Conservation (phyloP, 805 yeast genomes). For the Sugiyamaella americana region DNA sequence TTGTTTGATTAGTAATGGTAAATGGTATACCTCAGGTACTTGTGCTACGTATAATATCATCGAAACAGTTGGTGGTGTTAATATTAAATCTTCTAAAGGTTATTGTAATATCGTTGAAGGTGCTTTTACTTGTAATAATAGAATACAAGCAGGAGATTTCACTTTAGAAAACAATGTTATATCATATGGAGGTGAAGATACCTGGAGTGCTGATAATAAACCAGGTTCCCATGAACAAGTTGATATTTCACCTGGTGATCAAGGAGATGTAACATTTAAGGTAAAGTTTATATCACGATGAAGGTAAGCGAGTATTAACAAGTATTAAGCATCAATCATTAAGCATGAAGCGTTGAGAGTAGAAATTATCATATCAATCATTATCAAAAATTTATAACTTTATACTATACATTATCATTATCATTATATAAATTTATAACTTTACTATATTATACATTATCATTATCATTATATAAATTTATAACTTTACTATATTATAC, state of each 20-base stretch:
- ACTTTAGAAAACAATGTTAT: conserved; percentile 44
- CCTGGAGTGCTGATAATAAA: conserved; percentile 50
- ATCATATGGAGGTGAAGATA: conserved; percentile 54
- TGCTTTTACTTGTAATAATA: conserved; percentile 32
- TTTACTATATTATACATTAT: too few species aligned
- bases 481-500: too few species aligned
- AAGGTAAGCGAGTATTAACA: too few species aligned
- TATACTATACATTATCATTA: too few species aligned
- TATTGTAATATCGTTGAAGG: conserved; percentile 46
- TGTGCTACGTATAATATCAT: conserved; percentile 69
- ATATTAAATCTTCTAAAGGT: conserved; percentile 65
- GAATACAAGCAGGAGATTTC: conserved; percentile 48
- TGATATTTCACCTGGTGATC: conserved; percentile 39
- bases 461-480: too few species aligned
- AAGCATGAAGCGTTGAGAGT: too few species aligned
- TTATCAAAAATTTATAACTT: too few species aligned
- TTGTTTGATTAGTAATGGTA: conserved; percentile 79
- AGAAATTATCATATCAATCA: too few species aligned
- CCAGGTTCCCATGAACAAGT: conserved; percentile 45
- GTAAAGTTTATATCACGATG: conserved; percentile 21
- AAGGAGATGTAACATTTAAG: conserved; percentile 33
- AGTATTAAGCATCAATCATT: too few species aligned
- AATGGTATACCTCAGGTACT: conserved; percentile 67
- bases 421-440: too few species aligned
- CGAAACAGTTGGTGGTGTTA: conserved; percentile 68